Evolutionary conservation across 306 rosid genomes (phyloP), one percentile per base, ranked within the genome.

Genomic region (Clitoria ternatea): DNA sequence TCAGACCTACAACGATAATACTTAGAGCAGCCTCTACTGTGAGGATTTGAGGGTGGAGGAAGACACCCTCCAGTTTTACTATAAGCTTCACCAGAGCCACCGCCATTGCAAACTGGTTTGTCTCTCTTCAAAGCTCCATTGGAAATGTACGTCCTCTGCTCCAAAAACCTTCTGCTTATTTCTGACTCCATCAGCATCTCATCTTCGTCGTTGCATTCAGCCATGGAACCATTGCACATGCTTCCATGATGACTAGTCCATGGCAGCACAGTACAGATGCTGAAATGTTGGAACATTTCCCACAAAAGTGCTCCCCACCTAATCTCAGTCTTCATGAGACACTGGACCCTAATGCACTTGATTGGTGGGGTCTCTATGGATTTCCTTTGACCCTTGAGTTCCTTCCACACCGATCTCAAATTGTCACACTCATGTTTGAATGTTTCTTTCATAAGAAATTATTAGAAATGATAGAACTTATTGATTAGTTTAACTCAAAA

Each of bases 171-270:
- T 33, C 82, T 35, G 79, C 90, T 86, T 66, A 76, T 85, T 29
- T 92, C 97, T 0, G 98, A 88, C 2, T 86, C 97, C 98, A 92
- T 90, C 66, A 80, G 18, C 74, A 77, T 2, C 85, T 88, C 97
- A 6, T 72, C 73, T 61, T 86, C 91, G 43, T 60, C 20, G 22
- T 63, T 79, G 70, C 96, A 86, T 64, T 88, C 96, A 7, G 86
- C 92, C 61, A 93, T 86, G n/a, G 98, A 83, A 17, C 89, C 88
- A 23, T 90, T 90, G 86, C 96, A 88, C 12, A 32, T 60, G 61
- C 62, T 18, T 6, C 65, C 17, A 14, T 73, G n/a, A n/a, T n/a
- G 24, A 53, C 60, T 60, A 2, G 27, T 43, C 55, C 17, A 10
- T 61, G 78, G 72, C 13, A 52, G 1, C 70, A 72, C 61, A 3